Evolutionary conservation across 768 basidiomycete species (phyloP), one percentile per base, ranked within the genome.

Genomic region (Asterophora lycoperdoides): DNA sequence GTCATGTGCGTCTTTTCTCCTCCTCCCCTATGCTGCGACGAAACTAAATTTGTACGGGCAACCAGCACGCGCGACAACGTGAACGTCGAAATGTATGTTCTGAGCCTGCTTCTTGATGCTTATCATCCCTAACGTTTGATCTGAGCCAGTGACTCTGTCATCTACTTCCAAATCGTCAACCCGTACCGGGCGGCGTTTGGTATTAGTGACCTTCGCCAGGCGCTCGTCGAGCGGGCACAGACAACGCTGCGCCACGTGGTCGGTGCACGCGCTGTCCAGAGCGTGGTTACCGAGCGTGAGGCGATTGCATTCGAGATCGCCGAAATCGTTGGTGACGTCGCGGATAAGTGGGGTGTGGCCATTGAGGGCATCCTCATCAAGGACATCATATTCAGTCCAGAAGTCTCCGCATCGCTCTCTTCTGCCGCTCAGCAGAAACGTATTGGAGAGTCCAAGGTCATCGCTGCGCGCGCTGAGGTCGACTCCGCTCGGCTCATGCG

Each of bases 211-310:
- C 80, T 99, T 20, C 89, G 87, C 44, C 81, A 86, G 56, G 91
- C 90, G 0, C 81, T 92, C 53, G 70, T 83, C 41, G 90, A 91
- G 66, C 84, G 90, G 55, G 84, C 89, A 0, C 89, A 96, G 72
- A 97, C 95, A 2, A 99, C 95, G 13, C 77, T 98, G 17, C 84
- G 95, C n/a, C 93, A 97, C 61, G 93, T 98, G 64, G 93, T 96
- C 29, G 95, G 95, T 55, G 90, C 92, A 3, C 86, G 92, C 18
- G 84, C 88, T 1, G 89, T 98, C n/a, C 95, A 98, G 68, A 84
- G 81, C 59, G 89, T 98, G 49, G 91, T 98, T 53, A 95, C 93
- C 3, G 95, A 98, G 70, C 90, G 95, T 53, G 95, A 98, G 60
- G 93, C 88, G 35, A 93, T 96, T 55, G 94, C 94, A 8, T 86